phyloP scores from a whole-genome alignment of 1,139 yeast species.

The Schwanniomyces etchellsii region DNA sequence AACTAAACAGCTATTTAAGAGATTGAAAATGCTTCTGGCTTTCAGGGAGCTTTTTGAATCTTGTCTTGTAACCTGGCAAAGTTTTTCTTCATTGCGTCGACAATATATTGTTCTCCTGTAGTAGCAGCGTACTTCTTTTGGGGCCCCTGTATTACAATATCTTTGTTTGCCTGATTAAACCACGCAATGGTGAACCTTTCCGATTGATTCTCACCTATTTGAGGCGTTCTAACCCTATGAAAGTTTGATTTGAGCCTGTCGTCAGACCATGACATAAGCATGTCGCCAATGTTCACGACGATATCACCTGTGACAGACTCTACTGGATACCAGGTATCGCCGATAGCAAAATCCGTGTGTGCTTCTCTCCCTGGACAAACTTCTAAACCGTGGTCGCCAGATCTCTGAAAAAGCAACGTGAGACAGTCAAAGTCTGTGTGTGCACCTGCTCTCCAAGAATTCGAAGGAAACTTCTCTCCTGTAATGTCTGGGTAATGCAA shows the following conservation, averaged over 20 bases:
- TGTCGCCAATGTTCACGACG: conserved; percentile 25
- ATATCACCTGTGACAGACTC: conserved; percentile 22
- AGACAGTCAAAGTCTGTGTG: conserved; percentile 24
- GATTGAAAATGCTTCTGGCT: too few species aligned
- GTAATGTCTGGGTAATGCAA: conserved; percentile 20
- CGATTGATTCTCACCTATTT: conserved; percentile 13
- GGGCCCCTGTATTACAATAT: conserved; percentile 22
- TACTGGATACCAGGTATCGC: conserved; percentile 22
- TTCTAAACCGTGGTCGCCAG: conserved; percentile 24
- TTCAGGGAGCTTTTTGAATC: too few species aligned
- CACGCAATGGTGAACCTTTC: conserved; percentile 21
- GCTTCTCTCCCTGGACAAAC: conserved; percentile 26
- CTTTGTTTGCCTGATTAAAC: conserved; percentile 24
- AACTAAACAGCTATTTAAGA: too few species aligned
- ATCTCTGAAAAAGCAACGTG: conserved; percentile 21
- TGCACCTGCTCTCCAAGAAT: conserved; percentile 24
- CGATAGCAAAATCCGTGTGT: conserved; percentile 20
- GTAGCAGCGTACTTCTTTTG: conserved; percentile 16
- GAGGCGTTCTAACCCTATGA: conserved; percentile 21
- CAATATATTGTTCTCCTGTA: conserved; percentile 21
- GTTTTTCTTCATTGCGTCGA: conserved; percentile 20
- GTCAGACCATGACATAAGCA: conserved; percentile 28
- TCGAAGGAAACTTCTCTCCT: conserved; percentile 11
- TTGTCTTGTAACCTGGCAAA: conserved; percentile 8
- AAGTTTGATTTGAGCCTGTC: conserved; percentile 21